phyloP scores from a whole-genome alignment of 176 grass and related monocot genomes.

The Carex littledalei region DNA sequence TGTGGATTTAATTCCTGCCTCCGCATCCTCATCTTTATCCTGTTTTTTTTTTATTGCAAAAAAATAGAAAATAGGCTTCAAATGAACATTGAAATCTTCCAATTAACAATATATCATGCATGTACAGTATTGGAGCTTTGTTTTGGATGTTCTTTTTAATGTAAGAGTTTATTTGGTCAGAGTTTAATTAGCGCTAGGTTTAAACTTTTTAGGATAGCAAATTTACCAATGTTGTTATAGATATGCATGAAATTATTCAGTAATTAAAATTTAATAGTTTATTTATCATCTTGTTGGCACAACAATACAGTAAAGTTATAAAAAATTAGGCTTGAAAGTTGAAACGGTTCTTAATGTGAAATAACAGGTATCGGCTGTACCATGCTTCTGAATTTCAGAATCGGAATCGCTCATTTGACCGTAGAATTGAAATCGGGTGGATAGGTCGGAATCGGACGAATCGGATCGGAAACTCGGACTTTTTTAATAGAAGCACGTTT shows the following conservation, averaged over 20 bases:
- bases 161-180: background rate
- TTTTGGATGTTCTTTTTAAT: background rate
- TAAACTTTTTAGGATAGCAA: background rate
- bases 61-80: background rate
- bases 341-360: background rate
- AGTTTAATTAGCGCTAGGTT: no score
- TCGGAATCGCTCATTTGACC: no score
- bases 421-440: no score
- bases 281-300: background rate
- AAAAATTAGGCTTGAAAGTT: background rate
- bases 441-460: no score
- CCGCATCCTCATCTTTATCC: constrained; percentile 37
- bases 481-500: no score
- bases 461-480: no score
- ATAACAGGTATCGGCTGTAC: background rate
- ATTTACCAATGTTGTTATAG: background rate
- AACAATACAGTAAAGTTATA: background rate
- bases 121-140: background rate
- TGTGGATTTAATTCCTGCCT: constrained; percentile 48
- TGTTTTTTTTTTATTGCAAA: background rate
- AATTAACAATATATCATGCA: background rate
- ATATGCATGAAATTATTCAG: background rate
- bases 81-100: background rate
- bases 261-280: background rate
- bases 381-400: background rate